These are phyloP conservation scores for Geotrichum aggregatum DNA, from an alignment of 1,139 yeast genomes.

Conservation along the genomic window DNA sequence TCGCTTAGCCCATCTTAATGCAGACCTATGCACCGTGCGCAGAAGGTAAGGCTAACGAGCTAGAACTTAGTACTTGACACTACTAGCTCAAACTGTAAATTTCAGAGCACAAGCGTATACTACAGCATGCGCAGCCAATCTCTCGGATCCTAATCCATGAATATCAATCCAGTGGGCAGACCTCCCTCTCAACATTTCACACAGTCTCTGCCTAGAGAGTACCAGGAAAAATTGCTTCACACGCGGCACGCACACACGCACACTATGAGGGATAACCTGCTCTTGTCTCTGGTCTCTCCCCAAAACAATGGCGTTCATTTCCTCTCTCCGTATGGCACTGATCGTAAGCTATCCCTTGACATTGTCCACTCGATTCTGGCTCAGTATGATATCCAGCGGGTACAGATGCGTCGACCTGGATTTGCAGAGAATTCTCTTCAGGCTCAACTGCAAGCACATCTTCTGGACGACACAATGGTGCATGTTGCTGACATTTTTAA, in stretches of 20 bases:
- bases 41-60: no score
- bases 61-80: no score
- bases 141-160: no score
- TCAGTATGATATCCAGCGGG: slow-evolving; percentile 10
- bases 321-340: background rate
- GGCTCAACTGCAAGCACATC: background rate
- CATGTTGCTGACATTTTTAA: background rate
- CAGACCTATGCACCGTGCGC: no score
- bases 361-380: slow-evolving; percentile 2
- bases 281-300: slow-evolving; percentile 2
- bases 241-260: background rate
- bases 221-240: background rate
- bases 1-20: no score
- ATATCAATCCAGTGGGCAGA: no score
- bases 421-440: background rate
- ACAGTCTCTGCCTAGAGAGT: no score
- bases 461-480: background rate
- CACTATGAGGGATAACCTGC: background rate
- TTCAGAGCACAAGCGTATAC: no score
- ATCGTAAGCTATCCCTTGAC: background rate
- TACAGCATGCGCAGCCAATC: no score
- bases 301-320: slow-evolving; percentile 12
- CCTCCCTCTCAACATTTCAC: no score
- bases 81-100: no score
- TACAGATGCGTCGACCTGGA: slow-evolving; percentile 2